Evolutionary conservation across 1,284 basidiomycete genomes (phyloP).

Genomic region (Mycosarcoma mackinlayi): DNA sequence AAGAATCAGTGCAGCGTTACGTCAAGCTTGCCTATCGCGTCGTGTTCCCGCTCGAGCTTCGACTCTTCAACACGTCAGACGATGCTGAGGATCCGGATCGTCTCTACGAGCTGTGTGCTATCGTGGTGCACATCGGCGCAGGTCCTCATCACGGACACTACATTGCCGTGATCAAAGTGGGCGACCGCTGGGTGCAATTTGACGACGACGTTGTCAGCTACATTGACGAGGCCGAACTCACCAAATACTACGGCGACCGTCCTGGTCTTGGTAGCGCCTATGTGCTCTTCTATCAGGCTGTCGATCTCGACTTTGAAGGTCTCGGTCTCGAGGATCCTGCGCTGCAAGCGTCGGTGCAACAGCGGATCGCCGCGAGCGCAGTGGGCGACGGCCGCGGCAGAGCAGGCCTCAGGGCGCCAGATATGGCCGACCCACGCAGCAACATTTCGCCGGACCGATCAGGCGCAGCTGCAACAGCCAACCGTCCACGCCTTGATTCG

Average conservation of each 20-base stretch:
- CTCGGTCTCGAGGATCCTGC: constrained; percentile 37
- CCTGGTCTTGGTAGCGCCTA: constrained; percentile 85
- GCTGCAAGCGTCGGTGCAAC: constrained; percentile 21
- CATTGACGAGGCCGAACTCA: constrained; percentile 88
- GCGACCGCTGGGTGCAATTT: constrained; percentile 85
- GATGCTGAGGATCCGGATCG: constrained; percentile 85
- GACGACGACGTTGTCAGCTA: constrained; percentile 92
- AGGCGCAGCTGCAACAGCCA: constrained; percentile 22
- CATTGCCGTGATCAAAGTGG: constrained; percentile 90
- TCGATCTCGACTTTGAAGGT: constrained; percentile 72
- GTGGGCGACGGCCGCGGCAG: constrained; percentile 19
- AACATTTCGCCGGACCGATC: constrained; percentile 30
- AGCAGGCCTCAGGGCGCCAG: constrained; percentile 21
- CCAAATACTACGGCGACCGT: constrained; percentile 93
- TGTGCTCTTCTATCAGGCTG: constrained; percentile 96
- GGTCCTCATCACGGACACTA: constrained; percentile 98
- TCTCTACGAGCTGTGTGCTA: constrained; percentile 91
- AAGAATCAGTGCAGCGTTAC: constrained; percentile 86
- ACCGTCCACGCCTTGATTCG: constrained; percentile 31
- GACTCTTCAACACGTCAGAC: constrained; percentile 96
- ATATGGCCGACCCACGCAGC: constrained; percentile 14
- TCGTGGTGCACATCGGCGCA: constrained; percentile 96
- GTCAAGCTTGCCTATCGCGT: constrained; percentile 96
- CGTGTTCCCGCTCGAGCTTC: constrained; percentile 91
- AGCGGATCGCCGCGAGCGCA: constrained; percentile 9